Percentiles rank a stretch among this genome's conserved stretches.
Evolutionary conservation across 179 eudicot species (phyloP).

Genomic region (Corrigiola litoralis): DNA sequence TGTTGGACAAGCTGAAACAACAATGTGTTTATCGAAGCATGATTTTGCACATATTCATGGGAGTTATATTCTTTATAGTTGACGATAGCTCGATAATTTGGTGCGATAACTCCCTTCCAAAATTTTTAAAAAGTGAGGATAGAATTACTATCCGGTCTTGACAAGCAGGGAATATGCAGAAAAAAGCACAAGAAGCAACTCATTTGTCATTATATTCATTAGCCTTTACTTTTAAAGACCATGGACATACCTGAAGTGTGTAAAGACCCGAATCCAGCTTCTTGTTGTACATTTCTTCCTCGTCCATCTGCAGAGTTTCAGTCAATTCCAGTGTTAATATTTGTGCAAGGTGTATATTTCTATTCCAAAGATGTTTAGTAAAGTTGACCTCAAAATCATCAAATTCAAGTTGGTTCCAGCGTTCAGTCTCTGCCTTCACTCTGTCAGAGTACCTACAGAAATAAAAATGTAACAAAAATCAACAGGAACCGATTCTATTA

Average conservation of each 20-base stretch:
- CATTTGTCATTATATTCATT: not conserved
- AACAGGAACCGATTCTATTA: not conserved
- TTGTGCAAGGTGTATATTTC: not conserved
- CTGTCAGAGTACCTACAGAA: slow-evolving; percentile 75
- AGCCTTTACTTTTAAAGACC: not conserved
- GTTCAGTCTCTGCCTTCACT: slow-evolving; percentile 77
- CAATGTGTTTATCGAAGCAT: too few species aligned
- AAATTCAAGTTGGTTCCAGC: slow-evolving; percentile 67
- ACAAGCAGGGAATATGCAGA: too few species aligned
- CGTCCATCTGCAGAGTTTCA: slow-evolving; percentile 68
- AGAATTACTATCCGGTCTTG: too few species aligned
- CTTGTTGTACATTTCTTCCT: slow-evolving; percentile 78
- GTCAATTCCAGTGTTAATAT: slow-evolving; percentile 10
- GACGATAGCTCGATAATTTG: too few species aligned
- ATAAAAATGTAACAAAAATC: not conserved
- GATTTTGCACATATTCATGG: too few species aligned
- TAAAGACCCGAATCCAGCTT: slow-evolving; percentile 91
- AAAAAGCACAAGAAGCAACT: not conserved
- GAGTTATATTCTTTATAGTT: too few species aligned
- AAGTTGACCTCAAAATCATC: slow-evolving; percentile 84
- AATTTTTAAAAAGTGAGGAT: too few species aligned
- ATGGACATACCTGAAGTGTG: slow-evolving; percentile 65
- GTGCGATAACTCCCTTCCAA: too few species aligned
- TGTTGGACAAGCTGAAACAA: too few species aligned
- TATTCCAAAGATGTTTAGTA: not conserved